Percentiles rank a stretch among this genome's conserved stretches.
Conservation (phyloP, 2,329 filamentous ascomycete species). For the Pyricularia grisea region DNA sequence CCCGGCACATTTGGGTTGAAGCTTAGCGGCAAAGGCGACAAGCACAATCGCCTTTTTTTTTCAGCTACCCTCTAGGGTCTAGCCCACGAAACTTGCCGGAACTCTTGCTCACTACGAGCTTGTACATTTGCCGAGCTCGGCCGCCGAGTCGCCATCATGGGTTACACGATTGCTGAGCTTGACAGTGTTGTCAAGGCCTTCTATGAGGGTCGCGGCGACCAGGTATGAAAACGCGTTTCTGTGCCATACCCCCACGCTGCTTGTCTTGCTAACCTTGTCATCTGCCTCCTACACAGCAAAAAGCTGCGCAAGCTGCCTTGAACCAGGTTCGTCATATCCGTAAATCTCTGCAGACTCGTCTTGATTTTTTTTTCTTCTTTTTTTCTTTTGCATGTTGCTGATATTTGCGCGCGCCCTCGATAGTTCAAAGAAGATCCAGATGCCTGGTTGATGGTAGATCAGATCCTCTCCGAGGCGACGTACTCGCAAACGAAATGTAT, state of each 20-base stretch:
- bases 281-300: conserved; percentile 58
- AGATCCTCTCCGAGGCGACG: conserved; percentile 86
- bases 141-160: conserved; percentile 35
- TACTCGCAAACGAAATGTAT: conserved; percentile 86
- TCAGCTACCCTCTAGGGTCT: neutral
- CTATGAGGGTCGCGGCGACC: conserved; percentile 91
- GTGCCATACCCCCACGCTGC: conserved; percentile 8
- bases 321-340: conserved; percentile 55
- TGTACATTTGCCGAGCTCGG: neutral
- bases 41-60: neutral
- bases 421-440: conserved; percentile 97
- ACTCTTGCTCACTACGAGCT: neutral
- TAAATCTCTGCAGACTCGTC: neutral
- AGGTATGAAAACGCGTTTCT: conserved; percentile 48
- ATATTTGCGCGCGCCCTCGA: neutral
- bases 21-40: neutral
- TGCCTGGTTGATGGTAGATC: conserved; percentile 94
- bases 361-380: too few species aligned
- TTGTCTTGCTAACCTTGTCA: conserved; percentile 27
- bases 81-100: neutral
- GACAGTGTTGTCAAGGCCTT: conserved; percentile 94
- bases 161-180: conserved; percentile 80
- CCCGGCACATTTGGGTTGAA: neutral
- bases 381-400: neutral
- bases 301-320: conserved; percentile 83